Base-by-base conservation (phyloP, 805 yeast species). In the Ogataea sp. region DNA sequence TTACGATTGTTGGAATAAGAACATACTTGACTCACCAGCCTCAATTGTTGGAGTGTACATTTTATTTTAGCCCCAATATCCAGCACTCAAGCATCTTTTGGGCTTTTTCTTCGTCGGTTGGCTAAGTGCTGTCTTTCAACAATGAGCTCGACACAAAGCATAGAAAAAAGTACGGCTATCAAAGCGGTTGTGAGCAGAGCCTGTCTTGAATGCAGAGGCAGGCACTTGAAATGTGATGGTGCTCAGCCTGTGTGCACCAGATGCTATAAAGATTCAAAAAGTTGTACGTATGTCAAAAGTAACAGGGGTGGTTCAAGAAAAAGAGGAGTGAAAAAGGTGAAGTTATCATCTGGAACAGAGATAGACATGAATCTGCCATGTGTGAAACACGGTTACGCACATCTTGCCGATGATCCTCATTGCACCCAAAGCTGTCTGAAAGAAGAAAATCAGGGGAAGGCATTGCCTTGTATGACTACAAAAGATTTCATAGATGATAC, bases 261-360 rank as follows among this genome's bases (percentile, higher is more conserved):
- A 37, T 73, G 79, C 44, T 43, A 39, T 3, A 57, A 57, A 39
- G 36, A 51, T 4, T 48, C 53, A 15, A 60, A 59, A 41, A 62
- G 53, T 0, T 73, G 79, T 41, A 63, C 62, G 1, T 73, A 70
- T 45, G 78, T 73, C 4, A 70, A 68, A 47, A 68, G 75, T 43
- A 65, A 71, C 32, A 53, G 79, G 43, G 79, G 79, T 30, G 79
- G 79, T 1, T 67, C 76, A 6, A 53, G 79, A 34, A 69, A 61
- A 45, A 73, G 67, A 46, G 78, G 78, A 14, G 66, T 67, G 18
- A 50, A 43, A 59, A 49, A 36, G 49, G 43, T 31, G 36, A 44
- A 33, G 29, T 16, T 38, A 18, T 17, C 33, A 3, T 18, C 33
- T 16, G 32, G 17, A 36, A 43, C 21, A 32, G 7, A 20, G 14